Base-by-base conservation (phyloP, 2,329 filamentous ascomycete species). In the Pestalotiopsis sp. region DNA sequence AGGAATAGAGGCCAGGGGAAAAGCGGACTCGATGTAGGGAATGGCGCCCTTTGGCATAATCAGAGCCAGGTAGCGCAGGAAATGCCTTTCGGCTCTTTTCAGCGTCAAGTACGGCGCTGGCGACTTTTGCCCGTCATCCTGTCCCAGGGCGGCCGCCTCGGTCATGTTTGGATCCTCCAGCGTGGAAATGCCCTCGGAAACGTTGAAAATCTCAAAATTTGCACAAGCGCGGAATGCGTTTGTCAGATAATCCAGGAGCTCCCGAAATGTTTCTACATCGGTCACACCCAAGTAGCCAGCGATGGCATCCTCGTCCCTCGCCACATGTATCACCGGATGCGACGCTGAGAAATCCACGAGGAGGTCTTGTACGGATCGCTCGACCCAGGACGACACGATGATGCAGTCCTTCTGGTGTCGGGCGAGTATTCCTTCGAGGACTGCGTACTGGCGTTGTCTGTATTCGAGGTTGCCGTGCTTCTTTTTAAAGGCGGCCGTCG, bases 131-230 rank as follows among this genome's bases (percentile, higher is more conserved):
- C 79, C 80, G 6, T 76, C 71, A 17, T 80, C 77, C 3, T 73
- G 70, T 2, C 76, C 72, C 7, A 74, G 73, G 3, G 75, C 73
- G 38, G 76, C 65, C 4, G 75, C 73, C 17, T 74, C 65, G 23
- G 39, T 64, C 62, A 68, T 41, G 65, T 7, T 64, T 12, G 65
- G 61, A 25, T 66, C 71, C 65, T 59, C 78, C 66, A 36, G 75
- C 72, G 72, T 75, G 58, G 80, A 75, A 4, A 76, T 76, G 20
- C 80, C 82, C 74, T 93, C 91, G 2, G 90, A 90, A 17, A 92
- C 82, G 72, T 94, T 94, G 81, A 90, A 93, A 77, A 93, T 95
- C 75, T 94, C 92, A 70, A 92, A 87, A 72, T 93, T 94, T 12
- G 90, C 91, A 75, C 90, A 93, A 1, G 84, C 84, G 63, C 90